Conservation (phyloP, 1,139 yeast genomes). For the Kodamaea alishanica region DNA sequence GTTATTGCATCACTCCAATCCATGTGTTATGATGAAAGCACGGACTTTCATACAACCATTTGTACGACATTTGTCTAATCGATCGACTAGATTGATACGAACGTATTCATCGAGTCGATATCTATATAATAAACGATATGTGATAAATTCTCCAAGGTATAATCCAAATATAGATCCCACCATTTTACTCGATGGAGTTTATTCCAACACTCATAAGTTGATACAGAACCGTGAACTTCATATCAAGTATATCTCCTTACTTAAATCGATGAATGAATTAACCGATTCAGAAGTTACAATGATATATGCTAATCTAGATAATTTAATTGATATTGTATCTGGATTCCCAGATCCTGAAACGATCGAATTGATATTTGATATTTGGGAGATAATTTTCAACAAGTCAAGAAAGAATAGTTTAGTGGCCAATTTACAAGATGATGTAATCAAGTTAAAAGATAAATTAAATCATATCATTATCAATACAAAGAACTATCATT, state of each 20-base stretch:
- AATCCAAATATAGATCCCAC: constrained; percentile 3
- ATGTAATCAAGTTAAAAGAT: constrained; percentile 17
- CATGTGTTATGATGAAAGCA: constrained; percentile 3
- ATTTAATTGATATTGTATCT: constrained; percentile 17
- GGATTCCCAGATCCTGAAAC: constrained; percentile 16
- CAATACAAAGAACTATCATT: constrained; percentile 17
- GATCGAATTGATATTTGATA: constrained; percentile 17
- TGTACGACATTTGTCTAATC: constrained; percentile 2
- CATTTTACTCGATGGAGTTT: constrained; percentile 8
- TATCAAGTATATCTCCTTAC: constrained; percentile 11
- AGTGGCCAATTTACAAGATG: constrained; percentile 14
- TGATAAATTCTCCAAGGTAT: constrained; percentile 4
- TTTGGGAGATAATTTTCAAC: constrained; percentile 19
- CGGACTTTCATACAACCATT: constrained; percentile 3
- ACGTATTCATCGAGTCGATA: not conserved
- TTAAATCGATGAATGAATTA: constrained; percentile 3
- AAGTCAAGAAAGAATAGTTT: constrained; percentile 4
- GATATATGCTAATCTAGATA: constrained; percentile 15
- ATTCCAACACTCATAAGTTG: constrained; percentile 14
- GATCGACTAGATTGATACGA: not conserved
- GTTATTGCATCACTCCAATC: not conserved
- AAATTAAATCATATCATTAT: constrained; percentile 21
- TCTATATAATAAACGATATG: not conserved
- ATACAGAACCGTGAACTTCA: constrained; percentile 12
- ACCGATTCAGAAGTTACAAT: constrained; percentile 8